Evolutionary conservation across 257 asterid species (phyloP), one percentile per base, ranked within the genome.

Genomic region (Salvia rosmarinus): DNA sequence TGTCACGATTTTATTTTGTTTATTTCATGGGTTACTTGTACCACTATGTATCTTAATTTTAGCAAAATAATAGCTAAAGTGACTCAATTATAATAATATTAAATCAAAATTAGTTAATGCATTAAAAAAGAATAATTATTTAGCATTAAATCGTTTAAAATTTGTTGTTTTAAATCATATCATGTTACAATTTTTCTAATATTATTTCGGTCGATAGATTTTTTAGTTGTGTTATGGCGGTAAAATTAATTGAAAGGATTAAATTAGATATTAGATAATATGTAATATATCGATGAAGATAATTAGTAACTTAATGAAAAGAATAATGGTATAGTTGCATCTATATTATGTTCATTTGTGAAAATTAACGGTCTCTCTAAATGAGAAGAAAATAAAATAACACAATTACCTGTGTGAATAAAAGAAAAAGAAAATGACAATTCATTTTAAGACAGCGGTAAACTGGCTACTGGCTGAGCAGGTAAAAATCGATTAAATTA

Each of bases 381-480:
- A 2, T 13, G 1, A 4, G 21, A 23, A 2, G 4, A 23, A 56
- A 56, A 23, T 5, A 23, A 55, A 11, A 11, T 11, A 12, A 12
- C 8, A 0, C 0, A 21, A 23, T 23, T 3, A 10, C 6, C 0
- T 0, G 11, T 10, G 9, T 6, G 1, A 17, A 0, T n/a, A 52
- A 7, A 9, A 5, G 1, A 11, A 20, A 56, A 21, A 6, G 1
- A 58, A 14, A 9, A 5, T 3, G 11, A 25, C 13, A 2, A 58
- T 30, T 44, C 21, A 43, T 13, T 40, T 49, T 30, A 57, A 43
- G 66, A 68, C 66, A 69, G 67, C 4, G 12, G 75, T 16, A 20
- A 16, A 68, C 72, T 42, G 75, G 58, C 75, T 49, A 75, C 75
- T 3, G 57, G 71, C 12, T 50, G 42, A 68, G 63, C 65, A 42